Base-by-base conservation (phyloP, 768 basidiomycete genomes). In the Clavulina sp. region DNA sequence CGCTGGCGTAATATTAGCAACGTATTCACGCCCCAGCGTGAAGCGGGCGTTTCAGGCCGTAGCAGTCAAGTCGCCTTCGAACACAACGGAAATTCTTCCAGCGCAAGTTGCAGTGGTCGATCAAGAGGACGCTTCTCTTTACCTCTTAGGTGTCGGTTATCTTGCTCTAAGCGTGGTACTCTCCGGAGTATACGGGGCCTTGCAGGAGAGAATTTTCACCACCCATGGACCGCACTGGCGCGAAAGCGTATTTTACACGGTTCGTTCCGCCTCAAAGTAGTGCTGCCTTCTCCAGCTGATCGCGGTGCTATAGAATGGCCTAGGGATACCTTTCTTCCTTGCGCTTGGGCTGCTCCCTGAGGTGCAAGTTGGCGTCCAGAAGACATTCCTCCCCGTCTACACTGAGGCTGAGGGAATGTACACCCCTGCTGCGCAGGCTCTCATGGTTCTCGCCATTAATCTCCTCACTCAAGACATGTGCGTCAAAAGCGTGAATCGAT, bases 241-340 rank as follows among this genome's bases (percentile, higher is more conserved):
- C 58, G 87, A 88, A 64, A 80, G 78, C 2, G 70, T 88, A 2
- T 88, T 91, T 60, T 91, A 88, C 62, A 83, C 80, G 29, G 85
- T 87, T 60, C 41, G 72, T 34, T 32, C 33, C 5, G 32, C 31
- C 54, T 28, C 44, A 28, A 18, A 18, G 36, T 26, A 18, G 24
- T n/a, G 9, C 32, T 26, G n/a, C 24, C 19, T 33, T 18, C 16
- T 16, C 28, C 6, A 31, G 31, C 4, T 21, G 31, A 6, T 28
- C 3, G 36, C 26, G 18, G 26, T 23, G 46, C 13, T 21, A 29
- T 59, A 89, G 86, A 84, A 91, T 61, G 69, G 73, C 52, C 70
- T 91, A 9, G 83, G 84, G 0, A 69, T 88, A n/a, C 85, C 85
- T 0, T 68, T 79, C 31, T 85, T 85, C 64, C n/a, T n/a, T n/a